Evolutionary conservation across 768 basidiomycete species (phyloP).

Genomic region (Tricholoma sp.): DNA sequence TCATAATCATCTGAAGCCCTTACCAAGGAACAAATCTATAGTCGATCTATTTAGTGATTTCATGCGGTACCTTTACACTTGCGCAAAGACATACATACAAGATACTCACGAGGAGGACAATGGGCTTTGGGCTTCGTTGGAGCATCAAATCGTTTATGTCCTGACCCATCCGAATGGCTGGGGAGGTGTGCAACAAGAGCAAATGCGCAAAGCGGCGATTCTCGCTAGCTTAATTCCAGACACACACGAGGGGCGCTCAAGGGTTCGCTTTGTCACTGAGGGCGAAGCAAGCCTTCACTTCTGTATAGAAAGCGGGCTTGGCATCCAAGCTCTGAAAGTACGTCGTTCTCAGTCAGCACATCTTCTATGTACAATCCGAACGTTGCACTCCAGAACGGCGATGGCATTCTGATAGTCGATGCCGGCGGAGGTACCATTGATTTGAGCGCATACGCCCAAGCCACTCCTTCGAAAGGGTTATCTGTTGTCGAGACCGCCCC

Average conservation of each 20-base stretch:
- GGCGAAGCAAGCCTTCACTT: constrained; percentile 60
- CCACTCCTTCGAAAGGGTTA: constrained; percentile 11
- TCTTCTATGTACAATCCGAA: not conserved
- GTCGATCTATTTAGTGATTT: constrained; percentile 47
- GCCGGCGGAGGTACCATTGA: constrained; percentile 62
- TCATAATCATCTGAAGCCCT: constrained; percentile 26
- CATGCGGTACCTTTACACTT: constrained; percentile 39
- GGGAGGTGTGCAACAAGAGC: constrained; percentile 51
- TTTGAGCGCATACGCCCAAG: constrained; percentile 43
- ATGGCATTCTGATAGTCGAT: constrained; percentile 49
- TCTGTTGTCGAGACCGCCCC: constrained; percentile 45
- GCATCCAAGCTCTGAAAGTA: constrained; percentile 29
- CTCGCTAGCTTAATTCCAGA: constrained; percentile 44
- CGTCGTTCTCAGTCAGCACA: not conserved
- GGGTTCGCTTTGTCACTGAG: constrained; percentile 54
- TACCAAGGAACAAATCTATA: constrained; percentile 38
- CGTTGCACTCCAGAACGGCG: constrained; percentile 26
- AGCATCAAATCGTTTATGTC: constrained; percentile 38
- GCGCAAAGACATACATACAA: constrained; percentile 37
- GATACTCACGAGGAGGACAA: constrained; percentile 39
- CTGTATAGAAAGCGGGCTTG: constrained; percentile 38
- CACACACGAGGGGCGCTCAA: constrained; percentile 30
- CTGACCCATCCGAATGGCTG: constrained; percentile 57
- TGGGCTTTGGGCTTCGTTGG: constrained; percentile 35
- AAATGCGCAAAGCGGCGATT: constrained; percentile 48